Evolutionary conservation across 768 basidiomycete genomes (phyloP).

Genomic region (Butyriboletus loyo): DNA sequence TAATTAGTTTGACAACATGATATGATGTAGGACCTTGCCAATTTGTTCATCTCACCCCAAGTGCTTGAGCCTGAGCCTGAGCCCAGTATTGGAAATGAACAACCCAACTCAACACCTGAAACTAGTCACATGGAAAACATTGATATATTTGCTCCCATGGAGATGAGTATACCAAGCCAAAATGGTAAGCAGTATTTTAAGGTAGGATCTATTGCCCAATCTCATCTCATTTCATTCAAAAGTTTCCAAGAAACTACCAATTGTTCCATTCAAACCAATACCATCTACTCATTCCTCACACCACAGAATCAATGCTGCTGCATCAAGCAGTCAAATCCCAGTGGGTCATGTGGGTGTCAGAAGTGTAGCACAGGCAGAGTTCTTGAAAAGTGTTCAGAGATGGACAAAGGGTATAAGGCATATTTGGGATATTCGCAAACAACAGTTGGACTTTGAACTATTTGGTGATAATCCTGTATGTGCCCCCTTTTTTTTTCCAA

Average conservation of each 20-base stretch:
- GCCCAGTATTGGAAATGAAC: background rate
- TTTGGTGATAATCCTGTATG: conserved; percentile 25
- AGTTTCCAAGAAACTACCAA: no score
- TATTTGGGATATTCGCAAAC: background rate
- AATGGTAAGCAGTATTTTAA: background rate
- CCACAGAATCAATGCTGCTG: background rate
- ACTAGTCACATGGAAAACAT: background rate
- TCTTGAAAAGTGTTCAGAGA: conserved; percentile 2
- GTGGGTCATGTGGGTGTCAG: background rate
- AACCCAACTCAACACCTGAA: background rate
- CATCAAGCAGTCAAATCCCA: background rate
- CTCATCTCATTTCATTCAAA: background rate
- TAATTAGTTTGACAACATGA: background rate
- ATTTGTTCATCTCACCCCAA: no score
- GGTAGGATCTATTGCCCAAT: accelerated
- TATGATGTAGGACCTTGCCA: background rate
- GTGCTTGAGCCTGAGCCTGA: no score
- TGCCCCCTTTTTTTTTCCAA: background rate
- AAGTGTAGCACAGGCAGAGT: background rate
- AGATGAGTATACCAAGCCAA: background rate
- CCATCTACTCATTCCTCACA: background rate
- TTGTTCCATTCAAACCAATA: background rate
- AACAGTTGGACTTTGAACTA: background rate
- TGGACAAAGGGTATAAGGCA: conserved; percentile 14
- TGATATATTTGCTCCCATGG: no score